Evolutionary conservation across 805 yeast genomes (phyloP).

Genomic region (Myxozyma neotropica): DNA sequence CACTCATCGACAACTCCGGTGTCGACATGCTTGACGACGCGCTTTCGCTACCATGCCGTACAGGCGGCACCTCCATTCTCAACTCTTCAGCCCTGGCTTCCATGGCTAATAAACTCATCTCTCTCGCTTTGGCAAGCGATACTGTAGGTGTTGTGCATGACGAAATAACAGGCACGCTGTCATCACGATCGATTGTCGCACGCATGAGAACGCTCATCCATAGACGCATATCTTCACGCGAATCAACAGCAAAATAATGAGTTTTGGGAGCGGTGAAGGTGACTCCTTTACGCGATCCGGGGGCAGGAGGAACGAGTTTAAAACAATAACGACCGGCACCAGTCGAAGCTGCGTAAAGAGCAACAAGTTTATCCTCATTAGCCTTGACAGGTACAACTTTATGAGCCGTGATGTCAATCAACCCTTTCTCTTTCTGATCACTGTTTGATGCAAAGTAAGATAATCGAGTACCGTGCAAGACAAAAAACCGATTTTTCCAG

Average conservation of each 20-base stretch:
- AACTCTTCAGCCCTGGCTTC: constrained; percentile 29
- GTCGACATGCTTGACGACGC: constrained; percentile 19
- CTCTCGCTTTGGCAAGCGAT: constrained; percentile 83
- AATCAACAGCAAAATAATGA: constrained; percentile 94
- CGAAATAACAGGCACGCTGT: constrained; percentile 80
- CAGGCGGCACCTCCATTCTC: constrained; percentile 6
- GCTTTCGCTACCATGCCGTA: constrained; percentile 3
- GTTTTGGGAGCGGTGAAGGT: constrained; percentile 95
- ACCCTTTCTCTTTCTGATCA: constrained; percentile 85
- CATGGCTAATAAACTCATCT: constrained; percentile 45
- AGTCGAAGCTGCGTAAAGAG: constrained; percentile 87
- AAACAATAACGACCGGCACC: constrained; percentile 94
- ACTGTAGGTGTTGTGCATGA: constrained; percentile 96
- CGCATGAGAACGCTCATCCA: constrained; percentile 96
- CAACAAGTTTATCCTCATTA: constrained; percentile 77
- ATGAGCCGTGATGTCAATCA: constrained; percentile 95
- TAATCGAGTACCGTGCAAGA: constrained; percentile 87
- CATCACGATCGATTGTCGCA: constrained; percentile 95
- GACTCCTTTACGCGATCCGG: constrained; percentile 92
- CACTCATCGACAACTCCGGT: constrained; percentile 30
- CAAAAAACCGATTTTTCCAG: constrained; percentile 75
- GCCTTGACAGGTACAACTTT: constrained; percentile 80
- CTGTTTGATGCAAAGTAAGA: constrained; percentile 80
- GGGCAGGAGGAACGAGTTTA: constrained; percentile 94
- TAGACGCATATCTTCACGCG: constrained; percentile 84